phyloP scores from a whole-genome alignment of 306 rosid species.

The Cicer pinnatifidum region DNA sequence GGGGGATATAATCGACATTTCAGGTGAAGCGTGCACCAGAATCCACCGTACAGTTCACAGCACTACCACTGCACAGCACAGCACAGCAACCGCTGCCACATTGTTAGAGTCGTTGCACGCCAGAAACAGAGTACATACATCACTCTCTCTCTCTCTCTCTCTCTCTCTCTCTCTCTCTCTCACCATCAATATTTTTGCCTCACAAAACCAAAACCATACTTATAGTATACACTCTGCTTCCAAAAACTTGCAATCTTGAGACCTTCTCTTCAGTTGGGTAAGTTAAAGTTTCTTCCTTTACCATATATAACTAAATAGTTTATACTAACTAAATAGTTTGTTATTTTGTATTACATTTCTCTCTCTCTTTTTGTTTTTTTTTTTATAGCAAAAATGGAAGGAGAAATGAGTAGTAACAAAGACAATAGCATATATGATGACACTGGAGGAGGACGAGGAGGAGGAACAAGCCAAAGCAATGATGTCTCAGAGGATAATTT shows the following conservation, averaged over 20 bases:
- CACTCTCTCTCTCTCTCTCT: background rate
- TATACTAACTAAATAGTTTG: too few relatives aligned
- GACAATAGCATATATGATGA: slow-evolving; percentile 9
- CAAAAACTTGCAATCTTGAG: background rate
- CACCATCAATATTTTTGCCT: background rate
- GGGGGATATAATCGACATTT: background rate
- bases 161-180: background rate
- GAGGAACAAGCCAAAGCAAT: slow-evolving; percentile 41
- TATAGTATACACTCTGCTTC: too few relatives aligned
- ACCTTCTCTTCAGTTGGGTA: background rate
- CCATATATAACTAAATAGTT: too few relatives aligned
- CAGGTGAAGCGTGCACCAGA: background rate
- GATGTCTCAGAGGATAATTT: slow-evolving; percentile 44
- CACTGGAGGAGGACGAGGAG: too few relatives aligned
- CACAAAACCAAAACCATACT: background rate
- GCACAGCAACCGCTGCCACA: slow-evolving; percentile 4
- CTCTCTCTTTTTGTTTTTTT: background rate
- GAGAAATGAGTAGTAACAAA: slow-evolving; percentile 49
- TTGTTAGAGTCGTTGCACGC: background rate
- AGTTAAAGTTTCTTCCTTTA: background rate
- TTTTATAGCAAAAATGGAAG: slow-evolving; percentile 59
- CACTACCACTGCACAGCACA: background rate
- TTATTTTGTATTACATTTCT: too few relatives aligned
- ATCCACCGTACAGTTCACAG: background rate
- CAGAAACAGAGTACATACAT: background rate